Conservation (phyloP, 306 rosid species). For the Vigna nakashimae region DNA sequence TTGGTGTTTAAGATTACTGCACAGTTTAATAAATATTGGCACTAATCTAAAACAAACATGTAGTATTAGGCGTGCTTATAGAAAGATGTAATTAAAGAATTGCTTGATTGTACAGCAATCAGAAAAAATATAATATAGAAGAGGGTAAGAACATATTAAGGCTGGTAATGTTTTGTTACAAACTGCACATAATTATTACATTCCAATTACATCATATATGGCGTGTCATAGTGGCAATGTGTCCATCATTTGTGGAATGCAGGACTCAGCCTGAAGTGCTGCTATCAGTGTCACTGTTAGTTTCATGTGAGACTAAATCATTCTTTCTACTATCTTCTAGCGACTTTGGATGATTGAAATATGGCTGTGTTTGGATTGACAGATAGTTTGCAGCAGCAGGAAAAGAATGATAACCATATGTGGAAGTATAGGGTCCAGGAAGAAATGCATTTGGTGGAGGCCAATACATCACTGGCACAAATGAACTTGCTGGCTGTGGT, state of each 20-base stretch:
- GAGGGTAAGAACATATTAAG: background rate
- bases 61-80: no score
- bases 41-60: no score
- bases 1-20: no score
- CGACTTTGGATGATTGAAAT: slow-evolving; percentile 50
- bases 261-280: slow-evolving; percentile 55
- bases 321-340: slow-evolving; percentile 52
- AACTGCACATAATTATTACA: slow-evolving; percentile 31
- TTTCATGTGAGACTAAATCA: slow-evolving; percentile 49
- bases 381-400: slow-evolving; percentile 61
- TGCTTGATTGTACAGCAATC: no score
- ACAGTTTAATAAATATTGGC: no score
- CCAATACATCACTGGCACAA: slow-evolving; percentile 82
- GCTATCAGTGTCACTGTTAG: slow-evolving; percentile 56
- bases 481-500: slow-evolving; percentile 59
- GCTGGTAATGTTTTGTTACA: slow-evolving; percentile 8
- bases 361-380: slow-evolving; percentile 64
- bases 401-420: slow-evolving; percentile 62
- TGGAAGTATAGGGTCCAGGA: slow-evolving; percentile 57
- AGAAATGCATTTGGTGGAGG: slow-evolving; percentile 73
- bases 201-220: slow-evolving; percentile 7
- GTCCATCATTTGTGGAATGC: slow-evolving; percentile 43
- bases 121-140: no score
- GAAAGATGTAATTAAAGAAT: no score
- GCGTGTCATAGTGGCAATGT: background rate